Conservation (phyloP, 345 rosid species). For the Euphorbia pulcherrima region DNA sequence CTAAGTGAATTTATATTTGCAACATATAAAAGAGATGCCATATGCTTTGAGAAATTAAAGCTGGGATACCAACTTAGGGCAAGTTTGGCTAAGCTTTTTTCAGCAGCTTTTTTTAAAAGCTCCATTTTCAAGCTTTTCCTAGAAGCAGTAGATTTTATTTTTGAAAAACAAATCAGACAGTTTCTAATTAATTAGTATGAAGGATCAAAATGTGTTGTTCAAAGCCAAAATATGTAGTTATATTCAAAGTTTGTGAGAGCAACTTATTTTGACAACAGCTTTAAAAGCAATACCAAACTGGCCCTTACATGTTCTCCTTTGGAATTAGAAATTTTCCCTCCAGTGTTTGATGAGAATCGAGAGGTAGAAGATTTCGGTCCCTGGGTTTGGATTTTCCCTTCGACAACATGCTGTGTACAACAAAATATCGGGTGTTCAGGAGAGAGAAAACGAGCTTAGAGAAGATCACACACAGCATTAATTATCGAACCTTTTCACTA, state of each 20-base stretch:
- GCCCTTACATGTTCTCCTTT: slow-evolving; percentile 27
- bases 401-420: slow-evolving; percentile 39
- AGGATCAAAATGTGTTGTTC: too few species aligned
- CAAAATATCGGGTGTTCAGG: not conserved
- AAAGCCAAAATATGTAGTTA: too few species aligned
- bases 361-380: slow-evolving; percentile 32
- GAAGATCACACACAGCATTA: not conserved
- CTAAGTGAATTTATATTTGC: not conserved
- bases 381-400: slow-evolving; percentile 24
- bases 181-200: too few species aligned
- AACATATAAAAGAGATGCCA: not conserved
- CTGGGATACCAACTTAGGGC: slow-evolving; percentile 13
- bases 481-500: slow-evolving; percentile 49
- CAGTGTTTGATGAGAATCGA: slow-evolving; percentile 28
- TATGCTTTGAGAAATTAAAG: not conserved
- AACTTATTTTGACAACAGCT: too few species aligned
- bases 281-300: too few species aligned
- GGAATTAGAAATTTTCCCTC: slow-evolving; percentile 24
- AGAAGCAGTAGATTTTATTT: too few species aligned
- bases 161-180: too few species aligned
- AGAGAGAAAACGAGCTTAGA: slow-evolving; percentile 6
- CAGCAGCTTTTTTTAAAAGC: too few species aligned
- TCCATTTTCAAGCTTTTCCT: too few species aligned
- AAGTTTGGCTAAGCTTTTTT: too few species aligned
- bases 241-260: too few species aligned